Evolutionary conservation across 768 basidiomycete genomes (phyloP), one percentile per base, ranked within the genome.

Genomic region (Calocybe gangraenosa): DNA sequence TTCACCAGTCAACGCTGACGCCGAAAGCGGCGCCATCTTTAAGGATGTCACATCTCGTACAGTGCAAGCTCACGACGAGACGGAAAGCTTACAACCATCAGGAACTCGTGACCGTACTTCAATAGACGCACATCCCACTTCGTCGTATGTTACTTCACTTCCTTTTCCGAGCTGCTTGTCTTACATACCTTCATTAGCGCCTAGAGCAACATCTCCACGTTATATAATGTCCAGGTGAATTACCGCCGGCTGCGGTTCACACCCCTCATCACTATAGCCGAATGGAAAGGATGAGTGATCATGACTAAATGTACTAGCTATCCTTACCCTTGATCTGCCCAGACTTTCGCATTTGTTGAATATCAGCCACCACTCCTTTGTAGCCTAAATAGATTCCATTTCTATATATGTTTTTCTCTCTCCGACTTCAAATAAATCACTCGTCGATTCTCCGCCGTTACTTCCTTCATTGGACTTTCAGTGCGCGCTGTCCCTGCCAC

Each of bases 91-190:
- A 3, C 44, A 43, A 23, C 40, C 13, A 37, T 20, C 17, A 40
- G 47, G 17, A n/a, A 41, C 37, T 15, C 30, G 21, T 23, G 42
- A 18, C 15, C 33, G 38, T 32, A 44, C 40, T 40, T 54, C 42
- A 17, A 41, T 48, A 22, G 56, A 53, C 47, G n/a, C n/a, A n/a
- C n/a, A n/a, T n/a, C n/a, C n/a, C n/a, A 38, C 40, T 21, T 43
- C 55, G 18, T 55, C 61, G 46, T 77, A 74, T 54, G 71, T 69
- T 44, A 59, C 64, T 37, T 59, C 75, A 31, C 69, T 32, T 75
- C 76, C 40, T 71, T 74, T 21, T 69, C 70, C 3, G 73, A 73
- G 38, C 73, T 70, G 2, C 57, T 62, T 15, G 43, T 68, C 34
- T 18, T 64, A 65, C 53, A 69, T 67, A 52, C 71, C 69, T 23